Conservation (phyloP, 495 filamentous ascomycete species). For the Xylaria nigripes region DNA sequence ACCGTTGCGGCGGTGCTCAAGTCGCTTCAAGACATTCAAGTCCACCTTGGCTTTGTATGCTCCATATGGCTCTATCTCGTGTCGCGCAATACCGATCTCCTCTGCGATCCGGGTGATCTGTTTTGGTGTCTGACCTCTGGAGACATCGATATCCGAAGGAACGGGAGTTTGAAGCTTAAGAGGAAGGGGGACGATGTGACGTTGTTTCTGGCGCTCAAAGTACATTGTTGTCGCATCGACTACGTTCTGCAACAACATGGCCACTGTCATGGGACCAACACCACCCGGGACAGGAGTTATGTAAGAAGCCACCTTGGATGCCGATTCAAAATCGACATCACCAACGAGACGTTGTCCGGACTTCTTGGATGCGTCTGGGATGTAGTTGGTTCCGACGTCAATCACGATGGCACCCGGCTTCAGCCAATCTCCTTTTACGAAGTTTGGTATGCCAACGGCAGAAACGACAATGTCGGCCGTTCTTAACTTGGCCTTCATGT, state of each 20-base stretch:
- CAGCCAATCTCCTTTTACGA: slow-evolving; percentile 90
- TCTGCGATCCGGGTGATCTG: slow-evolving; percentile 72
- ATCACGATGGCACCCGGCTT: slow-evolving; percentile 92
- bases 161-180: slow-evolving; percentile 68
- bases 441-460: slow-evolving; percentile 79
- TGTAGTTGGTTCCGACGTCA: slow-evolving; percentile 95
- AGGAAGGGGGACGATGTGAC: slow-evolving; percentile 69
- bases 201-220: slow-evolving; percentile 71
- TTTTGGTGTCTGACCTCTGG: slow-evolving; percentile 82
- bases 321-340: slow-evolving; percentile 88
- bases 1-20: slow-evolving; percentile 79
- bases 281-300: slow-evolving; percentile 97
- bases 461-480: slow-evolving; percentile 82
- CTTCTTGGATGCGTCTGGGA: slow-evolving; percentile 88
- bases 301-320: slow-evolving; percentile 77
- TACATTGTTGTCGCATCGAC: slow-evolving; percentile 71
- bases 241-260: slow-evolving; percentile 93
- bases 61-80: slow-evolving; percentile 91
- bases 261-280: slow-evolving; percentile 97
- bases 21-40: slow-evolving; percentile 67
- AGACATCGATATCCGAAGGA: slow-evolving; percentile 90
- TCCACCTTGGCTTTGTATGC: slow-evolving; percentile 93
- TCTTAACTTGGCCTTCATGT: slow-evolving; percentile 65
- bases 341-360: slow-evolving; percentile 90
- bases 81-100: slow-evolving; percentile 75